phyloP scores from a whole-genome alignment of 805 yeast species.

The Debaryomyces castellii region DNA sequence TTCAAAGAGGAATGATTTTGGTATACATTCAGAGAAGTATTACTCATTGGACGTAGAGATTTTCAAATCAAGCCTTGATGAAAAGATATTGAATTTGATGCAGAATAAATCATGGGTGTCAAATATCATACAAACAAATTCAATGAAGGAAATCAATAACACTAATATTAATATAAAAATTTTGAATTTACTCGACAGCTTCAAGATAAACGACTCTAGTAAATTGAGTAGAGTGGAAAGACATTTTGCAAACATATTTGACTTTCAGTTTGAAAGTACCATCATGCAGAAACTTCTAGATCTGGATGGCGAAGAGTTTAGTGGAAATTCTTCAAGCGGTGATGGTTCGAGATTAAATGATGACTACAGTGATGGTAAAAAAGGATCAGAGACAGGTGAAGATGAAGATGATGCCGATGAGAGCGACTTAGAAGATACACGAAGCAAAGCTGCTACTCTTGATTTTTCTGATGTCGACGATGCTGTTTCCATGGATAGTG shows the following conservation, averaged over 20 bases:
- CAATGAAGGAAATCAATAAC: conserved; percentile 4
- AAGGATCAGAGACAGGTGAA: conserved; percentile 1
- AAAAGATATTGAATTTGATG: conserved; percentile 21
- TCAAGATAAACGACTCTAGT: conserved; percentile 7
- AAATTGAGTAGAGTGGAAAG: conserved; percentile 5
- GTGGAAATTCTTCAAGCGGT: not conserved
- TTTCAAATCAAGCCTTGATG: conserved; percentile 54
- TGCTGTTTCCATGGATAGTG: conserved; percentile 22
- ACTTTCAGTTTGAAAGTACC: conserved; percentile 8
- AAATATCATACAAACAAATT: conserved; percentile 8
- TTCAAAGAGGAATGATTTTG: conserved; percentile 61
- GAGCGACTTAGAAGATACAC: conserved; percentile 24
- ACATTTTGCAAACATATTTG: conserved; percentile 6
- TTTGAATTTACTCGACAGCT: conserved; percentile 6
- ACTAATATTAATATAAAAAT: conserved; percentile 8
- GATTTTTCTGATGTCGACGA: conserved; percentile 21
- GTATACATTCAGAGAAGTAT: conserved; percentile 68
- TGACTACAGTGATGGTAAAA: not conserved
- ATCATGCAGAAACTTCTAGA: conserved; percentile 1
- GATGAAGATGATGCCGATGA: conserved; percentile 18
- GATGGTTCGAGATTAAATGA: not conserved
- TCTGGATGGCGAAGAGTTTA: not conserved
- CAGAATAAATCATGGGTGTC: conserved; percentile 23
- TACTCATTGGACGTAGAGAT: conserved; percentile 64
- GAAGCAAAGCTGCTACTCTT: conserved; percentile 14